These are phyloP conservation scores for Trichopus zeylanicus DNA, from an alignment of 116 monocot genomes.

Conservation along the genomic window DNA sequence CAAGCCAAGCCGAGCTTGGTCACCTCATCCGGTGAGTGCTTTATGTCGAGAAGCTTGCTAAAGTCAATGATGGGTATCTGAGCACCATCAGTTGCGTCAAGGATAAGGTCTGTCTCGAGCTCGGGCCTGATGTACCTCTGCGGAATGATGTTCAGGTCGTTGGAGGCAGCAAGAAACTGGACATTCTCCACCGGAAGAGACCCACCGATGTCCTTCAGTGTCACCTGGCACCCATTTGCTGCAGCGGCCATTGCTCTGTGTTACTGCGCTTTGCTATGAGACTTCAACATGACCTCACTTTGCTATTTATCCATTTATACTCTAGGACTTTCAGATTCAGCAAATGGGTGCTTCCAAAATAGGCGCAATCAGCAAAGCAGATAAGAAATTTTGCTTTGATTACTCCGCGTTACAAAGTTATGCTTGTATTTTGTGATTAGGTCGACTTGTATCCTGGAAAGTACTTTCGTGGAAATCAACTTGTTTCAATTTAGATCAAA, in stretches of 20 bases:
- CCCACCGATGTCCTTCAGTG: background rate
- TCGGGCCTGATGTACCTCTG: slow-evolving; percentile 30
- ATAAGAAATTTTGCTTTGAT: no score
- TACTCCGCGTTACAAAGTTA: no score
- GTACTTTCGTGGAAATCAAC: no score
- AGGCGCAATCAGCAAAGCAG: no score
- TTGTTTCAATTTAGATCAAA: no score
- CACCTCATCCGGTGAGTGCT: background rate
- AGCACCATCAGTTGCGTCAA: background rate
- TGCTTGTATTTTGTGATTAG: no score
- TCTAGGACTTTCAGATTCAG: no score
- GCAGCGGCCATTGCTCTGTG: background rate
- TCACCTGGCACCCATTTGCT: background rate
- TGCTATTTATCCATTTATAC: no score
- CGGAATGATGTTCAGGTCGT: slow-evolving; percentile 5
- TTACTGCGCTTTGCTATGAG: no score
- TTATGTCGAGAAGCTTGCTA: background rate
- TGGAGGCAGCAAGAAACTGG: slow-evolving; percentile 19
- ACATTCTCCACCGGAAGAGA: slow-evolving; percentile 17
- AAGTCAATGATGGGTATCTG: slow-evolving; percentile 5
- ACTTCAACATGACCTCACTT: no score
- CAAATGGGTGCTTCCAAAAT: no score
- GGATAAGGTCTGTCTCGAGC: slow-evolving; percentile 2
- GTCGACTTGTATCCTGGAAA: no score
- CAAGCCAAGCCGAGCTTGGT: slow-evolving; percentile 11